Base-by-base conservation (phyloP, 331 rosid genomes). In the Dryas integrifolia region DNA sequence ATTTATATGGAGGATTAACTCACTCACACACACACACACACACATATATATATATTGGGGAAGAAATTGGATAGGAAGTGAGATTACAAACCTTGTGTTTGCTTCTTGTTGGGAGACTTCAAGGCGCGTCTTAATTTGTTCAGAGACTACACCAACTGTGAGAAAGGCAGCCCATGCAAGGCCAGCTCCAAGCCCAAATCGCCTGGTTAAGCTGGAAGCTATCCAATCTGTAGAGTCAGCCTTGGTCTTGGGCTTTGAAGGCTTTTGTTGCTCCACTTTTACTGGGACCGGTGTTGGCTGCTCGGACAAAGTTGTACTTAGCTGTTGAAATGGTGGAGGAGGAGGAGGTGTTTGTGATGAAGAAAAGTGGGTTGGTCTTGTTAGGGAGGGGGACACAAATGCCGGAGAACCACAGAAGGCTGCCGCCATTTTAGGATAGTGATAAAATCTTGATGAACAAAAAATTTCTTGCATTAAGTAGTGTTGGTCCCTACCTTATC, bases 141-240 rank as follows among this genome's bases (percentile, higher is more conserved):
- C 97, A 11, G 98, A 94, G 84, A 91, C 65, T 0, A 89, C 93
- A 65, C 96, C 98, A 48, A 85, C 68, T 11, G 97, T 91, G 38
- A 91, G 96, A 77, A 91, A 91, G 38, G 80, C 89, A 79, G 84
- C 96, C 97, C 98, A 95, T 3, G 97, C 96, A 74, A 95, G 98
- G 69, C 98, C 98, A 43, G 98, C 96, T 57, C 96, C 97, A 6
- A 94, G 83, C 4, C 98, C 98, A 44, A 91, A 95, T 59, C 98
- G 76, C 77, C 97, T 88, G 2, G 93, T 95, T 62, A 95, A 77
- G 18, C 81, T 80, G 40, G 92, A 81, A 74, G 98, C 96, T 41
- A 88, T 79, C 98, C 98, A 95, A 60, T 91, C 97, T n/a, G 97
- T 89, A 76, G 96, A 82, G 1, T 91, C 98, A 69, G 70, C 88